Evolutionary conservation across 257 asterid species (phyloP).

Genomic region (Lavandula angustifolia): DNA sequence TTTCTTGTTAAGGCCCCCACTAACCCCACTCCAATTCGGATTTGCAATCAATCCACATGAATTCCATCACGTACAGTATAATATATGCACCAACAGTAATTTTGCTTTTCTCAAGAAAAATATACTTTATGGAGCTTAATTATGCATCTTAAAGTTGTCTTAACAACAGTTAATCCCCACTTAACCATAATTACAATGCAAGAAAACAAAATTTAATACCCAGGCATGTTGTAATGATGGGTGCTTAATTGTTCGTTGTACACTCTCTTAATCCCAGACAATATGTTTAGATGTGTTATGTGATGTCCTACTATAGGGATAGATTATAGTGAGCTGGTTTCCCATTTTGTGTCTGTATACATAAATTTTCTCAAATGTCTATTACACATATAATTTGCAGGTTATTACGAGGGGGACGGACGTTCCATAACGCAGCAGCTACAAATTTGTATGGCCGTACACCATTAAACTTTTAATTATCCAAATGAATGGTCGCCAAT

Average conservation of each 20-base stretch:
- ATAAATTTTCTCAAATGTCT: too few species aligned
- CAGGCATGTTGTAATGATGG: constrained; percentile 14
- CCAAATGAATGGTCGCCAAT: too few species aligned
- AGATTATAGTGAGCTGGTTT: constrained; percentile 9
- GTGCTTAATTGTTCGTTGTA: constrained; percentile 12
- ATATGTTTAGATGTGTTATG: constrained; percentile 5
- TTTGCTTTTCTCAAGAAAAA: constrained; percentile 26
- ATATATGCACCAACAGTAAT: constrained; percentile 13
- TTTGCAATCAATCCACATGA: constrained; percentile 30
- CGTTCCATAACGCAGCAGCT: too few species aligned
- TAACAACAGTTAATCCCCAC: constrained; percentile 33
- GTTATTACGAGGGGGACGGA: too few species aligned
- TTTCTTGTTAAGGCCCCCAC: constrained; percentile 32
- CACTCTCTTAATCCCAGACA: constrained; percentile 28
- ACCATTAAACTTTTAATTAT: too few species aligned
- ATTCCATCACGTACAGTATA: neutral
- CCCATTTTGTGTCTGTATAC: neutral
- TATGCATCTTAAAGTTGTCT: constrained; percentile 17
- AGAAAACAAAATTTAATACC: neutral
- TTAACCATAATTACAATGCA: constrained; percentile 25
- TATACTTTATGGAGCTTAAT: neutral
- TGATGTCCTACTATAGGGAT: constrained; percentile 31
- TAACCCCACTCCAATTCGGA: constrained; percentile 17
- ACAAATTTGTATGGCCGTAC: too few species aligned
- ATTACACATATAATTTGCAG: too few species aligned